Base-by-base conservation (phyloP, 2,329 filamentous ascomycete species). In the Stemphylium vesicarium region DNA sequence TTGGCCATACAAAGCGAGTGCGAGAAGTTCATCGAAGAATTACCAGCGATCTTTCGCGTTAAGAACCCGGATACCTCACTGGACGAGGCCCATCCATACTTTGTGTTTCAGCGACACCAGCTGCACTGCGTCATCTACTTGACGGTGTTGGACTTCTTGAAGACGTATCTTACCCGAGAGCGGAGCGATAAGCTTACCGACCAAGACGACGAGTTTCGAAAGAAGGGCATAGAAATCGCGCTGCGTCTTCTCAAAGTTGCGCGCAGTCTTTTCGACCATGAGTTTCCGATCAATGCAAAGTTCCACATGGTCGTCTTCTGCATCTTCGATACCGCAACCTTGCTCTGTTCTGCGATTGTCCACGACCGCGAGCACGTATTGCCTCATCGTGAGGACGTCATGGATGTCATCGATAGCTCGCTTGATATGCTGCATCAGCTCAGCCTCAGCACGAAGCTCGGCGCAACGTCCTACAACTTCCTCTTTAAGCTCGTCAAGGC, bases 291-390 rank as follows among this genome's bases (percentile, higher is more conserved):
- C 11, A 79, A 82, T 39, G 75, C 78, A 5, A 82, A 80, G 32
- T 82, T 81, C 37, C 79, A 83, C 57, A 76, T 81, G 46, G 77
- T 81, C 5, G 70, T 81, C 0, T 84, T 83, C 51, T 73, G 75
- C 38, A 78, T 83, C 29, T 84, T 84, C 41, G 81, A 84, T 56
- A 81, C 80, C 0, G 77, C 81, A 0, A 80, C 82, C 0, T 71
- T 82, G 15, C 64, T 84, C 4, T 83, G 80, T 68, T 83, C 81
- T 0, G 78, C 81, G 2, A 70, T 84, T 6, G 75, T 83, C 4
- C 81, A 84, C 54, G 82, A 84, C 53, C 64, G 70, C n/a, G 71
- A 79, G 26, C 60, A 66, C 15, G 71, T 66, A 11, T 69, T 83
- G 3, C 75, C 77, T 4, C 74, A 73, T 11, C 77, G 78, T 11